phyloP scores from a whole-genome alignment of 1,284 basidiomycete species.

The Trichosporon coremiiforme region DNA sequence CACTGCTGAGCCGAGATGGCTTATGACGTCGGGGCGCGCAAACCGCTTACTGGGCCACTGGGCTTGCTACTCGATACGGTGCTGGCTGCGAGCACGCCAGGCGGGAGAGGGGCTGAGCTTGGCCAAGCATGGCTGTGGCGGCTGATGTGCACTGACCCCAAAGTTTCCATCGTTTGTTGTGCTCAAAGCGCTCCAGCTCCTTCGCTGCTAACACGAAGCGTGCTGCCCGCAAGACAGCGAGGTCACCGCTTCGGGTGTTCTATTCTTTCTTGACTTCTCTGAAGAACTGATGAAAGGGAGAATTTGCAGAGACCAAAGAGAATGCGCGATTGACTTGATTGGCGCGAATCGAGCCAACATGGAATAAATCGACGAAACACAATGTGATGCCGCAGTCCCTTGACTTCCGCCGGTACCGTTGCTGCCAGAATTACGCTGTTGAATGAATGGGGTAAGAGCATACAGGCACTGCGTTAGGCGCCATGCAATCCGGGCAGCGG shows the following conservation, averaged over 20 bases:
- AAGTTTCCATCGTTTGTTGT: too few relatives aligned
- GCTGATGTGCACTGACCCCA: constrained; percentile 1
- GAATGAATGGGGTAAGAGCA: too few relatives aligned
- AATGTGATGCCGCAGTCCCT: not conserved
- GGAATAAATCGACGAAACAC: not conserved
- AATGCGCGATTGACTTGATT: not conserved
- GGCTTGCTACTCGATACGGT: not conserved
- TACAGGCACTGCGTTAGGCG: too few relatives aligned
- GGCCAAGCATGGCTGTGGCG: not conserved
- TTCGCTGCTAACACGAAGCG: not conserved
- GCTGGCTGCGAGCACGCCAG: not conserved
- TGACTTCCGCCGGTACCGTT: not conserved
- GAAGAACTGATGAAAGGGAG: constrained; percentile 3
- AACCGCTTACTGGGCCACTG: too few relatives aligned
- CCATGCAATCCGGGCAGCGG: too few relatives aligned
- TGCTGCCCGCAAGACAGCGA: not conserved
- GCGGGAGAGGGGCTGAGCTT: not conserved
- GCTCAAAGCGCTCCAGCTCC: too few relatives aligned
- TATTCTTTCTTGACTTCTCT: not conserved
- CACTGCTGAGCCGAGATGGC: not conserved
- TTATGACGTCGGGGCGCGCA: constrained; percentile 7
- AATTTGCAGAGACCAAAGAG: not conserved
- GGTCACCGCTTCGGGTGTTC: not conserved
- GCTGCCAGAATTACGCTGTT: too few relatives aligned
- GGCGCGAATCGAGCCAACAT: not conserved